phyloP scores from a whole-genome alignment of 805 yeast genomes.

The Starmerella apicola region DNA sequence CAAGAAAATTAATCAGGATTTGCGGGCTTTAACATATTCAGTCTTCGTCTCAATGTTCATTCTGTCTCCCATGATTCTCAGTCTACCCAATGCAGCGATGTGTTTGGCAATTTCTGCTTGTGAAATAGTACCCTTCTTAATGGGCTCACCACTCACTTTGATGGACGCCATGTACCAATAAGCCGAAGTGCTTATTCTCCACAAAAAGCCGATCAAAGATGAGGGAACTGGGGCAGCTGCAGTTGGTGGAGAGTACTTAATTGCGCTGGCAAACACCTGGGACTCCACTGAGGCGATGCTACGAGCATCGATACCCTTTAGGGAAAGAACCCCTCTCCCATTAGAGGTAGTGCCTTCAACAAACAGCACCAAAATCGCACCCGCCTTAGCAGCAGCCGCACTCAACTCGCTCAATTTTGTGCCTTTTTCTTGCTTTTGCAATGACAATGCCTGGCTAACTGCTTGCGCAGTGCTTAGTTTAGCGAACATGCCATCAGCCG shows the following conservation, averaged over 20 bases:
- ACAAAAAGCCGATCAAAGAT: constrained; percentile 21
- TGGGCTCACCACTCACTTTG: constrained; percentile 24
- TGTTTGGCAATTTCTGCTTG: constrained; percentile 19
- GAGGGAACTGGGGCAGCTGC: constrained; percentile 29
- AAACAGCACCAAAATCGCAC: constrained; percentile 43
- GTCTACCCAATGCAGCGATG: constrained; percentile 33
- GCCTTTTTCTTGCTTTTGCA: constrained; percentile 1
- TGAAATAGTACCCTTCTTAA: constrained; percentile 12
- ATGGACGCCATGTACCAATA: constrained; percentile 24
- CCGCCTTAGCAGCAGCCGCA: constrained; percentile 24
- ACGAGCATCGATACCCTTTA: constrained; percentile 28
- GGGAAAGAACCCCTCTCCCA: constrained; percentile 60
- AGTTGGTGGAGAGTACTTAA: constrained; percentile 27
- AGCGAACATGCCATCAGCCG: constrained; percentile 26
- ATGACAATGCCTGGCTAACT: constrained; percentile 17
- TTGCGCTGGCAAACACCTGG: constrained; percentile 22
- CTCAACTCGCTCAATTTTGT: constrained; percentile 14
- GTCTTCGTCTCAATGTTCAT: constrained; percentile 35
- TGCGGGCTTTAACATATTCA: constrained; percentile 22
- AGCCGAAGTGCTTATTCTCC: constrained; percentile 17
- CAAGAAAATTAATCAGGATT: not conserved
- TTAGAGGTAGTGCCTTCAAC: constrained; percentile 81
- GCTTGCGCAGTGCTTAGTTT: constrained; percentile 13
- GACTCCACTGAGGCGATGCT: constrained; percentile 8
- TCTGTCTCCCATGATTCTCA: constrained; percentile 37